Evolutionary conservation across 345 rosid genomes (phyloP), one percentile per base, ranked within the genome.

Genomic region (Aurinia saxatilis): DNA sequence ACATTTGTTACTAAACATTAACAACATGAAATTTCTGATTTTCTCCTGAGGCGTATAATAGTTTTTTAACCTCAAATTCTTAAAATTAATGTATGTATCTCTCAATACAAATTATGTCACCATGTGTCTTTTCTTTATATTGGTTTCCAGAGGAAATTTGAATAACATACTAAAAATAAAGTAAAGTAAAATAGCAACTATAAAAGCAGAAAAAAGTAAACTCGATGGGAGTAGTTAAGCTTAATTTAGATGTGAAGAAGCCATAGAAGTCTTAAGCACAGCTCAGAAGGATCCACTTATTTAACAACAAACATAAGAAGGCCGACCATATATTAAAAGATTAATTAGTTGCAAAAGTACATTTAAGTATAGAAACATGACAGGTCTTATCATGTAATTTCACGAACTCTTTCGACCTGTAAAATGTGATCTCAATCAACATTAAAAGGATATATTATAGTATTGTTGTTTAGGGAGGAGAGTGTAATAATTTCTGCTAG

Each of bases 361-460:
- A 45, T 34, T 30, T 21, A 21, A 1, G 29, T 50, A 36, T 21
- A 21, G 36, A 17, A 54, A 61, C 63, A 61, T 47, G 57, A 61
- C 68, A 69, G 60, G 68, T 60, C 55, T 42, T 41, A 29, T 60
- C 27, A 34, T 68, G 66, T 36, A 61, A 61, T 44, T n/a, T 46
- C 73, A 54, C 50, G 42, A 29, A 46, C 45, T 61, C 74, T 70
- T 70, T 70, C 40, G 53, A 70, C 64, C 69, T 70, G 74, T 70
- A 52, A n/a, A 70, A 62, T 27, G 14, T 70, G 21, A 27, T 29
- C 39, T 63, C n/a, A 21, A 35, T 21, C 35, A 29, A 45, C 18
- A 30, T 10, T 48, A 48, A n/a, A 10, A 39, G 16, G 17, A 29
- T 2, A 25, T 14, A 56, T 16, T 57, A 35, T 16, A 35, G 15